Evolutionary conservation across 2,329 filamentous ascomycete species (phyloP).

Genomic region (Aspergillus sp.): DNA sequence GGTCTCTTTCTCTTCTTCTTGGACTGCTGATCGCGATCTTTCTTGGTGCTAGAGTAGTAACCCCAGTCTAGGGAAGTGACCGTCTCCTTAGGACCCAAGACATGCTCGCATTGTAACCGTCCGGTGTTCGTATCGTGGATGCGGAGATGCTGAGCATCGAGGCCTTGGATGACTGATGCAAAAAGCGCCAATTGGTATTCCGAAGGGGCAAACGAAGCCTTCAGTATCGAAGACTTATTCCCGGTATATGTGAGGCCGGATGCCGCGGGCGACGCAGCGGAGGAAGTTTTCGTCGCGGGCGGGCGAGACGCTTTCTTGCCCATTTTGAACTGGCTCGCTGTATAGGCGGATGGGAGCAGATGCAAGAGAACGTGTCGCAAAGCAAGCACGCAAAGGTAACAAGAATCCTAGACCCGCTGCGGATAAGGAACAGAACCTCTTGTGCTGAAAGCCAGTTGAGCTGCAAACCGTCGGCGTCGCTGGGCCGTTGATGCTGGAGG

Average conservation of each 20-base stretch:
- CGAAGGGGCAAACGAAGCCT: conserved; percentile 53
- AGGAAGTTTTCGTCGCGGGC: conserved; percentile 47
- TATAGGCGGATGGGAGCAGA: conserved; percentile 5
- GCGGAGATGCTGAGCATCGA: conserved; percentile 54
- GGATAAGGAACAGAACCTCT: conserved; percentile 20
- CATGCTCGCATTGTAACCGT: conserved; percentile 53
- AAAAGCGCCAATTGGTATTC: conserved; percentile 55
- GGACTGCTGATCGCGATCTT: conserved; percentile 39
- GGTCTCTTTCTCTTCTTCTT: conserved; percentile 56
- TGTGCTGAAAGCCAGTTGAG: conserved; percentile 24
- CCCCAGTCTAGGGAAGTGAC: conserved; percentile 56
- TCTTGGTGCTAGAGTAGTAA: conserved; percentile 40
- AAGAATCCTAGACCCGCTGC: conserved; percentile 13
- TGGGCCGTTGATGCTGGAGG: conserved; percentile 32
- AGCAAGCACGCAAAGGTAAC: conserved; percentile 5
- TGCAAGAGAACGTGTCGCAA: conserved; percentile 7
- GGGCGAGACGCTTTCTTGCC: conserved; percentile 48
- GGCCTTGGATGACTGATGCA: conserved; percentile 55
- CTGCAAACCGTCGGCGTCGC: conserved; percentile 27
- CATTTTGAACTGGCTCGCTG: conserved; percentile 37
- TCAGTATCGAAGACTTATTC: conserved; percentile 51
- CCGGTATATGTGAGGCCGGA: conserved; percentile 39
- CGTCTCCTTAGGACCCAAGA: conserved; percentile 47
- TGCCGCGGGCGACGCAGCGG: conserved; percentile 42
- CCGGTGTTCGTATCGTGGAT: conserved; percentile 55